Evolutionary conservation across 495 filamentous ascomycete species (phyloP).

Genomic region (Talaromyces borbonicus): DNA sequence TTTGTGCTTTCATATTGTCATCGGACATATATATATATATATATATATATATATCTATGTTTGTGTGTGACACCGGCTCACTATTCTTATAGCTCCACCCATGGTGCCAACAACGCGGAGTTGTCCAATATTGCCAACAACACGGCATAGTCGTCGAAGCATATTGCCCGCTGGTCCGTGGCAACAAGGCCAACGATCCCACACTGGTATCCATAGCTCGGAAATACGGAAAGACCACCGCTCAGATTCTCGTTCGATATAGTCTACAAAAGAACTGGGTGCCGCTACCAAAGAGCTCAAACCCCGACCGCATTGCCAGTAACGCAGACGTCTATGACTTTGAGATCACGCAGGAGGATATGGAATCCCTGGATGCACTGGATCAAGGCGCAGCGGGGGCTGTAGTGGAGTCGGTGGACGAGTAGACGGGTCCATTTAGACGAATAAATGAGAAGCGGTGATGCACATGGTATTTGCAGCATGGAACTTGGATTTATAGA

Average conservation of each 20-base stretch:
- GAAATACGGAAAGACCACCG: constrained; percentile 40
- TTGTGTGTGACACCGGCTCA: too few relatives aligned
- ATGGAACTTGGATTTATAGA: too few relatives aligned
- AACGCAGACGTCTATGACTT: constrained; percentile 62
- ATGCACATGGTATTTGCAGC: too few relatives aligned
- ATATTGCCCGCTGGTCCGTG: constrained; percentile 56
- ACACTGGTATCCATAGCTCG: constrained; percentile 42
- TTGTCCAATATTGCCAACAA: constrained; percentile 49
- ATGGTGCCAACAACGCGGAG: constrained; percentile 54
- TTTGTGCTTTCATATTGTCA: too few relatives aligned
- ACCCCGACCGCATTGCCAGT: constrained; percentile 47
- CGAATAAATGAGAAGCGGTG: too few relatives aligned
- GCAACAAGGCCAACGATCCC: constrained; percentile 48
- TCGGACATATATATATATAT: too few relatives aligned
- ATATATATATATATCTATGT: too few relatives aligned
- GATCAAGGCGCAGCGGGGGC: constrained; percentile 51
- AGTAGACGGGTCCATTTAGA: too few relatives aligned
- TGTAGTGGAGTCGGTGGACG: constrained; percentile 44
- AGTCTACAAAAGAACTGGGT: constrained; percentile 61
- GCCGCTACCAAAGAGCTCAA: constrained; percentile 63
- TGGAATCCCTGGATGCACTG: constrained; percentile 51
- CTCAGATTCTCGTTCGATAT: constrained; percentile 46
- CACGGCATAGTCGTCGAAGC: constrained; percentile 55
- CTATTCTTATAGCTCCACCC: constrained; percentile 56
- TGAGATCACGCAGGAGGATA: constrained; percentile 51